Base-by-base conservation (phyloP, 164 flowering plant genomes). In the Nymphaea thermarum region DNA sequence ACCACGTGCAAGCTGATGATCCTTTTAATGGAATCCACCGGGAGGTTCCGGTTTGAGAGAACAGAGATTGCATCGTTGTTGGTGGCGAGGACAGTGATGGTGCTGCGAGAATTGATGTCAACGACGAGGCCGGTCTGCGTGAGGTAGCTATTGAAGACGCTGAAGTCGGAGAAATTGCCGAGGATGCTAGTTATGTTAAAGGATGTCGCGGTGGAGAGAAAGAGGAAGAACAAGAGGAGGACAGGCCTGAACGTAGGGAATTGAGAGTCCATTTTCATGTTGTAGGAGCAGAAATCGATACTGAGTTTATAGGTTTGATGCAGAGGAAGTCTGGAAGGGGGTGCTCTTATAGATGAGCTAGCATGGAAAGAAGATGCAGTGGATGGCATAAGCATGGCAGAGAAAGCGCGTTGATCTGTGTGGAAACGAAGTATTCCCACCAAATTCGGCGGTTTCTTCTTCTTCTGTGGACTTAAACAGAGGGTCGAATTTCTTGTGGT, bases 71-170 rank as follows among this genome's bases (percentile, higher is more conserved):
- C 76, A 4, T 36, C 57, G 65, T 90, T 80, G 55, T 74, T 76
- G 4, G 90, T 77, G 1, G 74, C 93, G 4, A 92, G 87, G 67
- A 90, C 79, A 11, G 94, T 92, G 70, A 90, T 83, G 61, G 94
- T 84, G 10, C 65, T 77, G 11, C 85, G 80, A 3, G 63, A 42
- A 74, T 85, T 90, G 79, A 92, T 88, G 42, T 72, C 73, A 2
- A 18, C 51, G 8, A 69, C 74, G 4, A 92, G 71, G 0, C 72
- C 62, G 53, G 90, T 82, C 63, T 80, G 72, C 4, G 82, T 76
- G 36, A 92, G 86, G 73, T 72, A 73, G 71, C 60, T 65, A 60
- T 85, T 90, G 82, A 84, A 85, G 65, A 67, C 71, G 67, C 76
- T 66, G 80, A 78, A 88, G 2, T 82, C 81, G 0, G 93, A 77